Evolutionary conservation across 2,329 filamentous ascomycete genomes (phyloP), one percentile per base, ranked within the genome.

Genomic region (Colletotrichum sp.): DNA sequence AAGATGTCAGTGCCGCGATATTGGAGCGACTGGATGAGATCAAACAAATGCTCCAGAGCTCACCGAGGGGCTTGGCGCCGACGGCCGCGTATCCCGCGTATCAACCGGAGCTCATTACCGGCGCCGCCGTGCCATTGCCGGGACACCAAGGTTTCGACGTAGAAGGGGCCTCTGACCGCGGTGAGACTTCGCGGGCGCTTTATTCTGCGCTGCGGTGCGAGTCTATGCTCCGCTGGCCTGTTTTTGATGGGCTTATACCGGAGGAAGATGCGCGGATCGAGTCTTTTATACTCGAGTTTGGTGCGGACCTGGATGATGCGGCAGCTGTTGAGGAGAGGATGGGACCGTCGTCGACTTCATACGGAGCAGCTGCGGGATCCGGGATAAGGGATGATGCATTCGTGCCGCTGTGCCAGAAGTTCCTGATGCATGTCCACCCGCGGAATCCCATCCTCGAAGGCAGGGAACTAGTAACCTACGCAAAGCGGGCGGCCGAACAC

Each of bases 371-470:
- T 18, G 3, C 36, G 10, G 55, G 61, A 9, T 2, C 14, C 12
- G 65, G 74, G 16, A 26, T 78, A 32, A 62, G 34, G 3, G 69
- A 78, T 13, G 68, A 72, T 7, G 38, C 58, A 3, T 72, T 77
- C 10, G 71, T 76, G 13, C 48, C 65, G 14, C 36, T 77, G 7
- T 77, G 73, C 65, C 68, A 62, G 48, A 77, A 55, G 43, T 81
- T 81, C 59, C 69, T 80, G 1, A 62, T 69, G 16, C 65, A 76
- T 34, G 77, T 78, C 4, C 76, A 80, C 36, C 76, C 76, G n/a
- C 74, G 79, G 28, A 81, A 80, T 48, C 79, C 77, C 5, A 76
- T 79, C 6, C 56, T 81, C n/a, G 78, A 80, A 5, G 77, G 68
- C 1, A 56, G 69, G 6, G 78, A 79, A 10, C 77, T 81, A n/a